Conservation (phyloP, 495 filamentous ascomycete genomes). For the Aspergillus egyptiacus region DNA sequence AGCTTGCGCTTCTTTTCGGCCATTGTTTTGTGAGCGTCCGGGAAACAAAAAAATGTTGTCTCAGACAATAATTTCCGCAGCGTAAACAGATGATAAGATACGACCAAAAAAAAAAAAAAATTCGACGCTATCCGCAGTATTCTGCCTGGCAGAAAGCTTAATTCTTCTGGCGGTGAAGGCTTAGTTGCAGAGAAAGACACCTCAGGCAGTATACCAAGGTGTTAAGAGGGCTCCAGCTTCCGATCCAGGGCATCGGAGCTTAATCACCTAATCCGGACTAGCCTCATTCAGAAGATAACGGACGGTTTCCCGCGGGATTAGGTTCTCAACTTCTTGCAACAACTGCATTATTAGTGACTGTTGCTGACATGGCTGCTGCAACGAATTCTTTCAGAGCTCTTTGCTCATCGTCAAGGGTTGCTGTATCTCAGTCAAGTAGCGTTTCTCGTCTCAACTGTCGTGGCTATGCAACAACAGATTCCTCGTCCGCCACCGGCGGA, state of each 20-base stretch:
- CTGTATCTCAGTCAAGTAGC: conserved; percentile 13
- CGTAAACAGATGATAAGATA: neutral
- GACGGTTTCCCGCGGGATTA: conserved; percentile 26
- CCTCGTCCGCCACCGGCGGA: conserved; percentile 31
- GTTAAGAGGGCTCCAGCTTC: too few relatives aligned
- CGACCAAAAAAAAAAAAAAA: neutral
- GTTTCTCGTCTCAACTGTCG: conserved; percentile 22
- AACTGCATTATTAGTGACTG: neutral
- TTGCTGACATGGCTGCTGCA: conserved; percentile 20
- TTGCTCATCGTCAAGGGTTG: conserved; percentile 25
- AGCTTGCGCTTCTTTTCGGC: conserved; percentile 45
- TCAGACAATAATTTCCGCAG: too few relatives aligned
- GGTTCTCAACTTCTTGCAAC: conserved; percentile 21
- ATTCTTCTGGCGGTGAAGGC: too few relatives aligned
- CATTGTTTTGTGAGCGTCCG: conserved; percentile 22
- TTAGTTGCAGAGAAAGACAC: too few relatives aligned
- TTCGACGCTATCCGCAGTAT: neutral
- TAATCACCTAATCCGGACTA: conserved; percentile 9
- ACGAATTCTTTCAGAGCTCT: conserved; percentile 34
- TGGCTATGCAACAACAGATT: conserved; percentile 39
- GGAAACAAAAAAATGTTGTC: neutral
- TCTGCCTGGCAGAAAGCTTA: neutral
- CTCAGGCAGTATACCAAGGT: too few relatives aligned
- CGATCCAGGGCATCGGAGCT: too few relatives aligned
- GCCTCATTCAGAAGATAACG: conserved; percentile 9